Conservation (phyloP, 305 asterid genomes). For the Salvia sclarea region DNA sequence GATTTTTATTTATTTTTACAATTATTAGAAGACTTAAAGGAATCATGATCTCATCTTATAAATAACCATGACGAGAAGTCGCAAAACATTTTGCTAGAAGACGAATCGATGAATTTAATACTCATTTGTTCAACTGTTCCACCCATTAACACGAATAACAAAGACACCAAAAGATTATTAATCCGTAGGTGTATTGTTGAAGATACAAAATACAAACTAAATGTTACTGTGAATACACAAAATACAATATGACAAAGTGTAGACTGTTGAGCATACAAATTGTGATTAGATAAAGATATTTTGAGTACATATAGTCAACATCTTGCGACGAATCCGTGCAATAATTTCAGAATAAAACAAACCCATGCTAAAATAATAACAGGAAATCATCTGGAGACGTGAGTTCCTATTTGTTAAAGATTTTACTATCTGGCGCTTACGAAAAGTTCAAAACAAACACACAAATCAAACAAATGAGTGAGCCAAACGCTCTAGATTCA, state of each 20-base stretch:
- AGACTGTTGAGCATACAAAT: not conserved
- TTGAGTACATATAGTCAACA: not conserved
- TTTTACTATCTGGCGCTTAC: not conserved
- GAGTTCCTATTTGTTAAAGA: constrained; percentile 8
- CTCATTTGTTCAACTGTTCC: not conserved
- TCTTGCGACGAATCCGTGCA: constrained; percentile 7
- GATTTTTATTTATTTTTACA: not conserved
- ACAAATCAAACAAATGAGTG: constrained; percentile 9
- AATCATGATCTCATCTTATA: not conserved
- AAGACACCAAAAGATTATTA: constrained; percentile 6
- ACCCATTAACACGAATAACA: not conserved
- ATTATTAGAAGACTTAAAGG: no score
- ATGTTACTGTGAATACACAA: not conserved
- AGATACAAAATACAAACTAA: not conserved
- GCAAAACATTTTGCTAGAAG: not conserved
- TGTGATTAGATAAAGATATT: not conserved
- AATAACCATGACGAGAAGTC: not conserved
- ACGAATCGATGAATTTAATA: not conserved
- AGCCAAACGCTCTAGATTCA: not conserved
- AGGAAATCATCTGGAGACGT: not conserved
- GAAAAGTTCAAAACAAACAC: not conserved
- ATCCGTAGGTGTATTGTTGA: not conserved
- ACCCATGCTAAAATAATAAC: not conserved
- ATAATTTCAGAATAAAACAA: constrained; percentile 14
- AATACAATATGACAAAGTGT: not conserved